Percentiles rank a stretch among this genome's conserved stretches.
Evolutionary conservation across 2,329 filamentous ascomycete species (phyloP).

Genomic region (Hypoxylon sp.): DNA sequence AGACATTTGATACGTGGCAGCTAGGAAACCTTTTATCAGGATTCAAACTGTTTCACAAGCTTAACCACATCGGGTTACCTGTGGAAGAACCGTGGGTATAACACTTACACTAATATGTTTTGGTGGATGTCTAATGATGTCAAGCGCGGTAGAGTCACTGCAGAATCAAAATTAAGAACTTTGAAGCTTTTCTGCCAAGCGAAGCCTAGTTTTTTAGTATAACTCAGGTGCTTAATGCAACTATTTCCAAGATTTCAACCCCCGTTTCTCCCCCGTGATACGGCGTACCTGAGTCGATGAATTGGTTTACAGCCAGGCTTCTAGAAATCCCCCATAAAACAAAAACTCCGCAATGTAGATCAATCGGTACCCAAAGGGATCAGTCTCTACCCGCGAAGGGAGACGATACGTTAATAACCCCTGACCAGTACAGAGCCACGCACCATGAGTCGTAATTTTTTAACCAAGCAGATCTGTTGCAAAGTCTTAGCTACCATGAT

Average conservation of each 20-base stretch:
- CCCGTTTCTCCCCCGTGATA: background rate
- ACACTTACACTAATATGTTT: background rate
- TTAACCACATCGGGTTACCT: constrained; percentile 1
- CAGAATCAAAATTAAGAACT: constrained; percentile 9
- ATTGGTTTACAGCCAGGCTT: background rate
- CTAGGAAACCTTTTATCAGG: background rate
- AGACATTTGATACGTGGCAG: constrained; percentile 28
- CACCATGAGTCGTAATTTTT: constrained; percentile 14
- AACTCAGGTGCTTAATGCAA: background rate
- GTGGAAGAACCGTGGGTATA: constrained; percentile 16
- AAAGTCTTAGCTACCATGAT: constrained; percentile 1
- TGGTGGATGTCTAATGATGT: constrained; percentile 27
- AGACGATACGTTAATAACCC: constrained; percentile 19
- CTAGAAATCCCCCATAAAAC: background rate
- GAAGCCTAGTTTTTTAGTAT: constrained; percentile 8
- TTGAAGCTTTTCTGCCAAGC: constrained; percentile 6
- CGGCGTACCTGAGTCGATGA: constrained; percentile 5
- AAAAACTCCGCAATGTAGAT: constrained; percentile 26
- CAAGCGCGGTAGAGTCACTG: background rate
- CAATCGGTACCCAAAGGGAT: constrained; percentile 8
- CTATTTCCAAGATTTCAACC: constrained; percentile 5
- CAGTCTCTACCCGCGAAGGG: background rate
- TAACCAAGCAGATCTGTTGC: constrained; percentile 16
- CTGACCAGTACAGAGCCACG: constrained; percentile 25
- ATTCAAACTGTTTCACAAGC: constrained; percentile 16